These are phyloP conservation scores for Capniomyces stellatus DNA, from an alignment of 371 early-diverging fungal species.

Conservation along the genomic window DNA sequence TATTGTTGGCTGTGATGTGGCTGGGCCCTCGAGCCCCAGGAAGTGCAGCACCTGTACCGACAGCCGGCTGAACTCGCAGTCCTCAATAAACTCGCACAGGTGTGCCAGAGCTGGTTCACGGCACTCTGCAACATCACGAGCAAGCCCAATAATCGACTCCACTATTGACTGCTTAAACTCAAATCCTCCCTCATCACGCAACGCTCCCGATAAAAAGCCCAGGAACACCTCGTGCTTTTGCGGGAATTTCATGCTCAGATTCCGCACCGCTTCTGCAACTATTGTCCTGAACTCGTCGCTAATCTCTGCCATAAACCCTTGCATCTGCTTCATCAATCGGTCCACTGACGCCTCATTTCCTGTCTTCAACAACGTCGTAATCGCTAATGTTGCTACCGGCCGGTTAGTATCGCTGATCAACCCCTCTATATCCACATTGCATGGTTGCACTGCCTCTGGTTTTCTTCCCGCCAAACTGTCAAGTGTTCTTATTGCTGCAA, in stretches of 20 bases:
- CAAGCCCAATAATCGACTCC: constrained; percentile 91
- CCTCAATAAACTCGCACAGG: constrained; percentile 97
- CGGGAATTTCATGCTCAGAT: constrained; percentile 92
- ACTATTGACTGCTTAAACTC: constrained; percentile 91
- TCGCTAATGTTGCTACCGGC: constrained; percentile 95
- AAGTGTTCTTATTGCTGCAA: constrained; percentile 90
- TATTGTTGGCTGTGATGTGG: constrained; percentile 71
- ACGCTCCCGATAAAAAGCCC: constrained; percentile 69
- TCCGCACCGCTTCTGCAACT: constrained; percentile 91
- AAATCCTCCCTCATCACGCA: constrained; percentile 95
- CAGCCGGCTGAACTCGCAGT: constrained; percentile 94
- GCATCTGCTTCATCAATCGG: constrained; percentile 93
- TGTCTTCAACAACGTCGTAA: constrained; percentile 94
- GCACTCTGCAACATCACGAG: constrained; percentile 77
- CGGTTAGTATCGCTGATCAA: constrained; percentile 91
- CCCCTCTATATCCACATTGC: constrained; percentile 95
- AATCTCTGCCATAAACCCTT: constrained; percentile 90
- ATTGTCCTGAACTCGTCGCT: constrained; percentile 96
- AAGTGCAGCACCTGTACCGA: constrained; percentile 89
- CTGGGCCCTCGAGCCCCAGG: constrained; percentile 88
- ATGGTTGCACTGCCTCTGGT: constrained; percentile 75
- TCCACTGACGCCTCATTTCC: constrained; percentile 96
- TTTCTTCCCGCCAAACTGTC: constrained; percentile 76
- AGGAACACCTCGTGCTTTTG: constrained; percentile 85
- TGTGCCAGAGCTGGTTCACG: constrained; percentile 87